Evolutionary conservation across 2,329 filamentous ascomycete genomes (phyloP), one percentile per base, ranked within the genome.

Genomic region (Thielaviopsis ethacetica): DNA sequence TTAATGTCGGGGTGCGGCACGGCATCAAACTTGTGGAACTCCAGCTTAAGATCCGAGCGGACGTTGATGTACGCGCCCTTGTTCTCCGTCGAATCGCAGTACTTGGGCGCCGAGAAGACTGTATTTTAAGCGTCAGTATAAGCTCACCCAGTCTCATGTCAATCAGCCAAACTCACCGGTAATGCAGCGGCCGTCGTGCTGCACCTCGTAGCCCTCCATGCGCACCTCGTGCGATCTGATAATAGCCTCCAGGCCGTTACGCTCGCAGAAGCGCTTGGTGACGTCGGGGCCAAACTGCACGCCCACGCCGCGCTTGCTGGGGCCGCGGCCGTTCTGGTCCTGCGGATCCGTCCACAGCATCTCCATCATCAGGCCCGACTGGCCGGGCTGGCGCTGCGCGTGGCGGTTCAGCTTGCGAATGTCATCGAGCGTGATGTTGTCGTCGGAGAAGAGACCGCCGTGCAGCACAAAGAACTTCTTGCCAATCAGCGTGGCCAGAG

Each of bases 261-360:
- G 90, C 66, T 98, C 91, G 69, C 93, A 98, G 78, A 98, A 98
- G 56, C 83, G 81, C 75, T 94, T 95, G 22, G 93, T 98, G 61
- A 98, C 83, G 69, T 98, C 93, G 0, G 93, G 93, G 0, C 93
- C 93, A 66, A 98, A 98, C 69, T 97, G 91, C 73, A 97, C 81
- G 57, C 93, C 93, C 21, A 98, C 91, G 64, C 93, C 93, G 69
- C 93, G 83, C 78, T 98, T 98, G 76, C 90, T 95, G 52, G 93
- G 93, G 9, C 91, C 89, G 65, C 93, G 84, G 57, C 93, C 93
- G 27, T 86, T 84, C 65, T 83, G 78, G 0, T 86, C 79, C 70
- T 98, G 93, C 2, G 93, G 93, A 69, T 98, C 93, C 0, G 93
- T 97, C 93, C 93, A 98, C 53, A 98, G 80, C 93, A 98, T 98